These are phyloP conservation scores for Kurtzmaniella quercitrusa DNA, from an alignment of 1,139 yeast species.

Conservation along the genomic window DNA sequence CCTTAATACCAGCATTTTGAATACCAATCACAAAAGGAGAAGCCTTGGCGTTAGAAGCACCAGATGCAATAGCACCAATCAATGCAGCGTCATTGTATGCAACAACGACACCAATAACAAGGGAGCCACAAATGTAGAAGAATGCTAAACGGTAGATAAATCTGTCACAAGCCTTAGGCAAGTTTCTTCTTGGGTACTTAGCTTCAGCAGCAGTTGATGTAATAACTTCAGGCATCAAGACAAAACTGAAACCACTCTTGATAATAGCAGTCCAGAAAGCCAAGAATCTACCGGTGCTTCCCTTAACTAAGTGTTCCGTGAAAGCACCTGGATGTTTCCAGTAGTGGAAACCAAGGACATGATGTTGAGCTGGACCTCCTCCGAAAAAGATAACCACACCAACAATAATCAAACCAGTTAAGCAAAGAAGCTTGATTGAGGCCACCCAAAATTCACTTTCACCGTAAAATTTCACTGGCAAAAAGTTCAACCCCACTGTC, in stretches of 20 bases:
- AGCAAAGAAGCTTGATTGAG: constrained; percentile 8
- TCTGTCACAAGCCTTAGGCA: constrained; percentile 33
- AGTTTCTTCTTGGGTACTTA: constrained; percentile 34
- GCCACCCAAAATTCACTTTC: constrained; percentile 11
- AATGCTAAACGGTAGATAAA: constrained; percentile 33
- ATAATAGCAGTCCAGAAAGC: constrained; percentile 42
- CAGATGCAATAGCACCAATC: constrained; percentile 19
- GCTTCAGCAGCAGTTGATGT: constrained; percentile 38
- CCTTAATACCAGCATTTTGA: constrained; percentile 47
- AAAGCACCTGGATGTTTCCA: constrained; percentile 48
- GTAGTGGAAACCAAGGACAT: constrained; percentile 19
- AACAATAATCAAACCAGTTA: constrained; percentile 8
- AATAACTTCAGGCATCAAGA: constrained; percentile 43
- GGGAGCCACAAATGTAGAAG: constrained; percentile 30
- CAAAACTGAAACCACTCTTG: constrained; percentile 43
- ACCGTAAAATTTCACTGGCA: constrained; percentile 9
- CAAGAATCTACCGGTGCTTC: constrained; percentile 54
- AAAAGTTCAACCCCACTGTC: constrained; percentile 5
- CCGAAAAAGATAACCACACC: constrained; percentile 13
- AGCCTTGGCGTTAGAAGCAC: constrained; percentile 28
- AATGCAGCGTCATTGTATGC: constrained; percentile 22
- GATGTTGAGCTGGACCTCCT: constrained; percentile 16
- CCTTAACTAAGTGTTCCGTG: constrained; percentile 36
- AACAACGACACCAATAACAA: constrained; percentile 34
- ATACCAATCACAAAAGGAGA: constrained; percentile 28